Base-by-base conservation (phyloP, 345 rosid species). In the Triadica sebifera region DNA sequence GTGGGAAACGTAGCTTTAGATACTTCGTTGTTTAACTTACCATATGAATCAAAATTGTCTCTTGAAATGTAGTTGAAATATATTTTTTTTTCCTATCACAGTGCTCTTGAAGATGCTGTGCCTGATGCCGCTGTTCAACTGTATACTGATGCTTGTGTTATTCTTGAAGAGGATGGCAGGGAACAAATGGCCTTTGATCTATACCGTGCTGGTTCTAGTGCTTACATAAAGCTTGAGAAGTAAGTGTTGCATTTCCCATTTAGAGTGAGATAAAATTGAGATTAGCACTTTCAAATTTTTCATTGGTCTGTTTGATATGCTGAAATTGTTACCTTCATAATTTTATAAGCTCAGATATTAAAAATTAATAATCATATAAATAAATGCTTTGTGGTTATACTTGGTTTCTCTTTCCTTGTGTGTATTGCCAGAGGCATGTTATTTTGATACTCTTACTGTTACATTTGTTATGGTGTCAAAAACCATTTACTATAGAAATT, bases 141-240 rank as follows among this genome's bases (percentile, higher is more conserved):
- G 47, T 94, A 89, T 80, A 87, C 86, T 37, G 97, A 91, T 84
- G 93, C 99, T 78, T 91, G 91, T 81, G 81, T 50, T 73, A 80
- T 92, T 86, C 99, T 95, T 17, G 98, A 95, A 83, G 99, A 95
- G 75, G 99, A 95, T 87, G 98, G 88, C 63, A 95, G 86, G 82
- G 97, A 93, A 68, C 99, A 93, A 67, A 95, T 92, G 96, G 89
- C 98, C 52, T 92, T 95, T 85, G 99, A 95, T 88, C 86, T 95
- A 19, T 95, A 91, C 83, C 93, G 96, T 74, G 94, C 88, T 72
- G 88, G 86, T 37, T 59, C 94, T 61, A 84, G 77, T 79, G 84
- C 92, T 51, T 85, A 91, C 77, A 82, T 92, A 70, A 89, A 91
- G 85, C 94, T 92, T 76, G 94, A 95, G 71, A 95, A 91, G 99